A percentile compares a stretch with the other conserved stretches of the same genome.
Conservation (phyloP, 805 yeast species). For the Candida rishiriensis region DNA sequence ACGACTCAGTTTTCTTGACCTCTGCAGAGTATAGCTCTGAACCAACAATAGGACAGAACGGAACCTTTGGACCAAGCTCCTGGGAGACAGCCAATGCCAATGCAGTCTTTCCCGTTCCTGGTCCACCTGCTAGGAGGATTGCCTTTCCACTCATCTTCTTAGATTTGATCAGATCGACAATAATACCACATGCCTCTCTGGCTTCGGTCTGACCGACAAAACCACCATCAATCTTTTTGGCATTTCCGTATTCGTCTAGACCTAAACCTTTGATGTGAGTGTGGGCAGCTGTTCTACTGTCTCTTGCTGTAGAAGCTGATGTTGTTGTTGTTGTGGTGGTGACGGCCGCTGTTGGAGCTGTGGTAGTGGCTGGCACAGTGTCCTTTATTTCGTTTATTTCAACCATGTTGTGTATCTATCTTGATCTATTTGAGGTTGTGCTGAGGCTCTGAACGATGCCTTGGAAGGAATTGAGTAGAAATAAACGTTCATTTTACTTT, state of each 20-base stretch:
- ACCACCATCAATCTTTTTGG: slow-evolving; percentile 80
- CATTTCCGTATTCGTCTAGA: slow-evolving; percentile 85
- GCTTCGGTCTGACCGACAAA: slow-evolving; percentile 98
- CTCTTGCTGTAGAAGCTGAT: slow-evolving; percentile 17
- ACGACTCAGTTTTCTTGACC: slow-evolving; percentile 90
- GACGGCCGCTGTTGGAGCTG: slow-evolving; percentile 7
- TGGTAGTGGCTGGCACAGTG: slow-evolving; percentile 11
- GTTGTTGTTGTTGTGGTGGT: slow-evolving; percentile 8
- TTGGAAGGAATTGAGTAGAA: too few species aligned
- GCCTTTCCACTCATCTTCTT: slow-evolving; percentile 97
- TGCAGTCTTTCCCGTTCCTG: slow-evolving; percentile 98
- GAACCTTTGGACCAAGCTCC: slow-evolving; percentile 71
- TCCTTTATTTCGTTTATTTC: slow-evolving; percentile 75
- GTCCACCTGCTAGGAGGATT: slow-evolving; percentile 94
- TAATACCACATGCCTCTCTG: slow-evolving; percentile 92
- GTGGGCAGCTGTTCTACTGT: slow-evolving; percentile 71
- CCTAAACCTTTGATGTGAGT: slow-evolving; percentile 97
- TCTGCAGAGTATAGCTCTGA: slow-evolving; percentile 91
- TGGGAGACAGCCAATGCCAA: slow-evolving; percentile 91
- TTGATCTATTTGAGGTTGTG: too few species aligned
- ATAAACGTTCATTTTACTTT: too few species aligned
- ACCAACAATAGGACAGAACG: slow-evolving; percentile 93
- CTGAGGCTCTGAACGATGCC: too few species aligned
- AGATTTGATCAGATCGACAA: slow-evolving; percentile 87
- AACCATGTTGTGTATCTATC: slow-evolving; percentile 44